Conservation (phyloP, 805 yeast genomes). For the Starmerella sirachaensis region DNA sequence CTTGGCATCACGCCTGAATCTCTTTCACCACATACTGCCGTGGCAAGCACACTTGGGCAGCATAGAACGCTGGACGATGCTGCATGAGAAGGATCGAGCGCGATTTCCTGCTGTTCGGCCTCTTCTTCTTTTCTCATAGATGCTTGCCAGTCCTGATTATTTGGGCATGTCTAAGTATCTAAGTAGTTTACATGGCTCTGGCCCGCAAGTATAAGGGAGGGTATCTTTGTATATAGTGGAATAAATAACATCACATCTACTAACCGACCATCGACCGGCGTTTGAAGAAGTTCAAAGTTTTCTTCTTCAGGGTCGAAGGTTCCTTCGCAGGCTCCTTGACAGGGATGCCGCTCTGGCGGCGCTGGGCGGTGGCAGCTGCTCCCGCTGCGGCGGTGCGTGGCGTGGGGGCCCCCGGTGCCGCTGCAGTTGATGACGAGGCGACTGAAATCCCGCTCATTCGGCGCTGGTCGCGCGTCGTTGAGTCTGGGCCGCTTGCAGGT, state of each 20-base stretch:
- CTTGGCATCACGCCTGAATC: slow-evolving; percentile 12
- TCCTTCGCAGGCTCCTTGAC: slow-evolving; percentile 20
- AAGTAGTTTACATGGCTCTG: not conserved
- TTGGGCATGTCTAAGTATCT: not conserved
- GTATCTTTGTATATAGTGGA: not conserved
- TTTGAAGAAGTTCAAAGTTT: slow-evolving; percentile 30
- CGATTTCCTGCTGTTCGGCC: too few relatives aligned
- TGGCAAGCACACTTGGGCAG: slow-evolving; percentile 20
- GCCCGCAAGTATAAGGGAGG: not conserved
- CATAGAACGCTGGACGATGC: slow-evolving; percentile 9
- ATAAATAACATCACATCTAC: too few relatives aligned
- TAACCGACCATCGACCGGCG: slow-evolving; percentile 28
- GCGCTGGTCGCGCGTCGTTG: slow-evolving; percentile 2
- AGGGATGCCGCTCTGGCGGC: slow-evolving; percentile 15
- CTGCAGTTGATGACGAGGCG: not conserved
- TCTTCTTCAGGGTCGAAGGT: slow-evolving; percentile 23
- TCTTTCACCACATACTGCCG: slow-evolving; percentile 13
- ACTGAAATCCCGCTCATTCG: slow-evolving; percentile 2
- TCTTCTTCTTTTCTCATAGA: not conserved
- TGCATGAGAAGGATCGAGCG: too few relatives aligned
- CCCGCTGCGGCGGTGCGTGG: slow-evolving; percentile 2
- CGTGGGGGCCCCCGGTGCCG: slow-evolving; percentile 3
- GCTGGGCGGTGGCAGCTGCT: slow-evolving; percentile 3
- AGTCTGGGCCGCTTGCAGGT: not conserved
- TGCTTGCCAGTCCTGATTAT: not conserved